phyloP scores from a whole-genome alignment of 352 stramenopile genomes.

The Phytophthora fragariae region DNA sequence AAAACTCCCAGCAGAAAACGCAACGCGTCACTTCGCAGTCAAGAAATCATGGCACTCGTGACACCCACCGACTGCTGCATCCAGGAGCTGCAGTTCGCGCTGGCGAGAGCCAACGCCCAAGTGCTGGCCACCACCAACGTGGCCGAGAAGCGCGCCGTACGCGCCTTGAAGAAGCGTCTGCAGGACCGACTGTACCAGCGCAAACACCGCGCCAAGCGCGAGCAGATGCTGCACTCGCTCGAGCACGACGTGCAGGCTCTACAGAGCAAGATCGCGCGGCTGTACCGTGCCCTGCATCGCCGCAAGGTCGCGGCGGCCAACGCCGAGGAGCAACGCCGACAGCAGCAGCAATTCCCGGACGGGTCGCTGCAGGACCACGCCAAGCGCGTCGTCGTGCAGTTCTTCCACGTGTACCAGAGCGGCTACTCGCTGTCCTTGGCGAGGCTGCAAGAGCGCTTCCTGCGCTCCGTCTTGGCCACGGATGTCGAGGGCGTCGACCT shows the following conservation, averaged over 20 bases:
- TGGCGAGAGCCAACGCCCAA: conserved; percentile 19
- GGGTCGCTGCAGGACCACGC: conserved; percentile 31
- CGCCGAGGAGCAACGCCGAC: conserved; percentile 19
- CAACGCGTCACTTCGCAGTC: neutral
- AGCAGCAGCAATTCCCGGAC: conserved; percentile 13
- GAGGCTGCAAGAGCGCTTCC: conserved; percentile 35
- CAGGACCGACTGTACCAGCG: conserved; percentile 50
- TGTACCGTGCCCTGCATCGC: conserved; percentile 32
- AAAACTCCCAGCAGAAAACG: conserved; percentile 1
- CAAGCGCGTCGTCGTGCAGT: conserved; percentile 34
- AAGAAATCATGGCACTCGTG: conserved; percentile 16
- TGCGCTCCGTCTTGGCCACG: conserved; percentile 35
- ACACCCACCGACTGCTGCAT: conserved; percentile 15
- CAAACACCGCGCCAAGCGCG: conserved; percentile 47
- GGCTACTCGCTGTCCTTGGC: conserved; percentile 33
- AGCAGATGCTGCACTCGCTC: conserved; percentile 28
- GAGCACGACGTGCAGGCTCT: conserved; percentile 35
- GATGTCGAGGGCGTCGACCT: conserved; percentile 33
- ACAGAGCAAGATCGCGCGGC: conserved; percentile 34
- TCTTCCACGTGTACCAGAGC: conserved; percentile 41
- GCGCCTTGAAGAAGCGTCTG: conserved; percentile 37
- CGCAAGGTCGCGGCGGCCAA: conserved; percentile 15
- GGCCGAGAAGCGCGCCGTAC: conserved; percentile 24
- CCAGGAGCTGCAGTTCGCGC: conserved; percentile 24
- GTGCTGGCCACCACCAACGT: conserved; percentile 20